A percentile compares a stretch with the other conserved stretches of the same genome.
phyloP scores from a whole-genome alignment of 306 rosid genomes.

The Acacia crassicarpa region DNA sequence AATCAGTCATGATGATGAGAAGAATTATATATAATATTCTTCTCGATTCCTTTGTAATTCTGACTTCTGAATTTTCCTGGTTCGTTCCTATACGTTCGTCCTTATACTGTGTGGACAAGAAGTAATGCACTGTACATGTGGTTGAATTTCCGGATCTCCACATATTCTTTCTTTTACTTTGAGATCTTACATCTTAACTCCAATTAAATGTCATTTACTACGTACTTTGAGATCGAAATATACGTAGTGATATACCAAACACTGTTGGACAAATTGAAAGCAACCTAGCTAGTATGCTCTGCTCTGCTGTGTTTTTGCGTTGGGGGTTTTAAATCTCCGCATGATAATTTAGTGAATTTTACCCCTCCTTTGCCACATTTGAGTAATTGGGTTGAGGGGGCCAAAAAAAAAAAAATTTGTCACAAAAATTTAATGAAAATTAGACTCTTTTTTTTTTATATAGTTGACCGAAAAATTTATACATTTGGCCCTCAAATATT shows the following conservation, averaged over 20 bases:
- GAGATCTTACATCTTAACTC: background rate
- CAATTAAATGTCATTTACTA: background rate
- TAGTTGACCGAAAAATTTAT: no score
- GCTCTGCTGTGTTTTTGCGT: no score
- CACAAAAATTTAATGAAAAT: no score
- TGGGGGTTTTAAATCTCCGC: no score
- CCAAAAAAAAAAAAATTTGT: no score
- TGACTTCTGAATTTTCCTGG: background rate
- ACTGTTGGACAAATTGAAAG: no score
- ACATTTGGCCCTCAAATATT: no score
- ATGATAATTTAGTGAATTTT: background rate
- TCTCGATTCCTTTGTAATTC: background rate
- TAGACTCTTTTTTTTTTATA: no score
- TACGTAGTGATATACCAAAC: no score
- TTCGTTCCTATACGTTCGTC: background rate
- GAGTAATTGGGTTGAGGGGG: no score
- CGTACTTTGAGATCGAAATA: no score
- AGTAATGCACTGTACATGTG: background rate
- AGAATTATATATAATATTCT: background rate
- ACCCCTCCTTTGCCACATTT: background rate
- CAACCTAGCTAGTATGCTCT: no score
- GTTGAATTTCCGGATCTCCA: background rate
- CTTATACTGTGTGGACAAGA: background rate
- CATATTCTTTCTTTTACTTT: background rate
- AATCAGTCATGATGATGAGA: background rate